A percentile compares a stretch with the other conserved stretches of the same genome.
Evolutionary conservation across 768 basidiomycete species (phyloP).

Genomic region (Multifurca ochricompacta): DNA sequence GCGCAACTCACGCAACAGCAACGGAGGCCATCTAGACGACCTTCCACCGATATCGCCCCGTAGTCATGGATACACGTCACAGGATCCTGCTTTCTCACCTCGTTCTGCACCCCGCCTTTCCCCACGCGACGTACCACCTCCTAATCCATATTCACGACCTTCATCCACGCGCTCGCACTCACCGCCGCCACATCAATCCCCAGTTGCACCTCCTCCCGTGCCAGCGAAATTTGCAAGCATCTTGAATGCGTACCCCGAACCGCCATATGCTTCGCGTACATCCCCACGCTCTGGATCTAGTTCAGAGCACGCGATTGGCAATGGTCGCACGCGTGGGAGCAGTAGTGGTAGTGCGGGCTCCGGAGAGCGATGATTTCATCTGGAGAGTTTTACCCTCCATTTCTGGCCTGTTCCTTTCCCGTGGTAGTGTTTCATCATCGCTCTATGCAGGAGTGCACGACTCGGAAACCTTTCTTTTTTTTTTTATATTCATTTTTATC

Average conservation of each 20-base stretch:
- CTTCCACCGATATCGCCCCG: conserved; percentile 16
- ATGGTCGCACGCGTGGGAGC: conserved; percentile 17
- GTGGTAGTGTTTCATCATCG: not conserved
- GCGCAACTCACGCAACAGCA: conserved; percentile 16
- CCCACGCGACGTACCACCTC: conserved; percentile 10
- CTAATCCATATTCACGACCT: conserved; percentile 6
- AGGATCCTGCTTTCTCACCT: conserved; percentile 13
- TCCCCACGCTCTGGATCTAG: conserved; percentile 26
- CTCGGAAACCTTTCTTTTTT: no score
- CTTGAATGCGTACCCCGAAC: conserved; percentile 58
- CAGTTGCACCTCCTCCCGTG: conserved; percentile 28
- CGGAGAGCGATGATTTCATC: conserved; percentile 11
- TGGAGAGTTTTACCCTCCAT: not conserved
- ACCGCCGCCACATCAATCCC: conserved; percentile 24
- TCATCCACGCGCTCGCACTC: conserved; percentile 21
- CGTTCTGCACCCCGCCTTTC: conserved; percentile 5
- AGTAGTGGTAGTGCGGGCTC: conserved; percentile 13
- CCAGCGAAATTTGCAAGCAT: conserved; percentile 59
- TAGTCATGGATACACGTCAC: conserved; percentile 11
- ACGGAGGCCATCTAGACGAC: conserved; percentile 13
- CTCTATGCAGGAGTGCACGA: not conserved
- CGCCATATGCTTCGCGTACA: conserved; percentile 22
- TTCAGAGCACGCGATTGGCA: conserved; percentile 26
- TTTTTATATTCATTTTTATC: not conserved
- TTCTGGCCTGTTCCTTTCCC: not conserved